These are phyloP conservation scores for Trichoderma aggressivum DNA, from an alignment of 2,329 filamentous ascomycete species.

Conservation along the genomic window DNA sequence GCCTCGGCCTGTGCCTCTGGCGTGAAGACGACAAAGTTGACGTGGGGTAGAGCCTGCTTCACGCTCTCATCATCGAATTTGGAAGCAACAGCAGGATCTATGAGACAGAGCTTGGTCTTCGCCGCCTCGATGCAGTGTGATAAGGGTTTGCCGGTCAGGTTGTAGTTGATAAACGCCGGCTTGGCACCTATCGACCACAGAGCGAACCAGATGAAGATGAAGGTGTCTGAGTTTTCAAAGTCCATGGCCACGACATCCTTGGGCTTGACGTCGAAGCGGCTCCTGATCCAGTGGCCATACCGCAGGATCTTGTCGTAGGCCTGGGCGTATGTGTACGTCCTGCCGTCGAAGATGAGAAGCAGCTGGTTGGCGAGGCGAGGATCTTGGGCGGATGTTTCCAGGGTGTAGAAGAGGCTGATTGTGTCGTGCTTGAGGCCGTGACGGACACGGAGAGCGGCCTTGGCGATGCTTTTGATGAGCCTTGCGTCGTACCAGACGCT, in stretches of 20 bases:
- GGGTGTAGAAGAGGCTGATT: constrained; percentile 69
- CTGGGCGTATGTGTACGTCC: constrained; percentile 70
- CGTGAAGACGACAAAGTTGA: constrained; percentile 62
- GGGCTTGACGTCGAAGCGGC: constrained; percentile 58
- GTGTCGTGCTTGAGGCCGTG: constrained; percentile 55
- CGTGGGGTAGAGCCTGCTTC: constrained; percentile 43
- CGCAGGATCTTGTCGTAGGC: constrained; percentile 67
- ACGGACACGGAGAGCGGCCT: constrained; percentile 41
- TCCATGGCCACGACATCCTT: constrained; percentile 77
- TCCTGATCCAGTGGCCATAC: constrained; percentile 73
- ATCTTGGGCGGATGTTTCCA: constrained; percentile 63
- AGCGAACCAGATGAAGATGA: constrained; percentile 71
- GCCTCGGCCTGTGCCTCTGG: constrained; percentile 55
- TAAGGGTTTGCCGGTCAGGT: constrained; percentile 67
- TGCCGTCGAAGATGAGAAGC: constrained; percentile 67
- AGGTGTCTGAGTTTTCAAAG: constrained; percentile 76
- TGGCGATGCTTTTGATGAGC: constrained; percentile 54
- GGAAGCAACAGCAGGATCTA: constrained; percentile 59
- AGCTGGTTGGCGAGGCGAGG: constrained; percentile 49
- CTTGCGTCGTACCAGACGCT: constrained; percentile 63
- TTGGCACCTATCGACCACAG: constrained; percentile 80
- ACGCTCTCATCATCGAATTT: constrained; percentile 57
- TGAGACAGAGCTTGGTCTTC: constrained; percentile 62
- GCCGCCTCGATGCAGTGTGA: constrained; percentile 71
- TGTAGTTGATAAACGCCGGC: constrained; percentile 87